Conservation (phyloP, 1,284 basidiomycete genomes). For the Pseudozyma thailandica region DNA sequence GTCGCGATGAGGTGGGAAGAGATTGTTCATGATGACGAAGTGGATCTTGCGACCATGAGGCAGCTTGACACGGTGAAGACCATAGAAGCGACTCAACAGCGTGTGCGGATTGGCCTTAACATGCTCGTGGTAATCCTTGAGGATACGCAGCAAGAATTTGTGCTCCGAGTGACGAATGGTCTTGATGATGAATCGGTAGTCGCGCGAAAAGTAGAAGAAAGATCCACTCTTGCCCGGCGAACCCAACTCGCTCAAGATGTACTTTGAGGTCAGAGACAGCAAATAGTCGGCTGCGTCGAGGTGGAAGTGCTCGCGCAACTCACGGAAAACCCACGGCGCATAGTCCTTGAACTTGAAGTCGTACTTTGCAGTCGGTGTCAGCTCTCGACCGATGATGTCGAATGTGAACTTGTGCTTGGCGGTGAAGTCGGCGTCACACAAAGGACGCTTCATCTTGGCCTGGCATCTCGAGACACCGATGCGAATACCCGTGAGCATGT, state of each 20-base stretch:
- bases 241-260: conserved; percentile 97
- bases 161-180: conserved; percentile 95
- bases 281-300: conserved; percentile 97
- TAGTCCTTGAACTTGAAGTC: conserved; percentile 99
- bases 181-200: conserved; percentile 99
- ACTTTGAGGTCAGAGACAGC: conserved; percentile 93
- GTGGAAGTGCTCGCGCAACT: conserved; percentile 91
- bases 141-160: conserved; percentile 87
- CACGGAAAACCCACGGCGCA: conserved; percentile 96
- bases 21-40: conserved; percentile 99
- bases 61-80: conserved; percentile 94
- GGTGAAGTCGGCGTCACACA: conserved; percentile 86
- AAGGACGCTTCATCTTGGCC: conserved; percentile 86
- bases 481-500: conserved; percentile 98
- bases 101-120: conserved; percentile 93
- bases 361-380: conserved; percentile 94
- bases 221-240: conserved; percentile 97
- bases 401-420: conserved; percentile 96
- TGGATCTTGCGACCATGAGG: conserved; percentile 94
- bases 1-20: conserved; percentile 96
- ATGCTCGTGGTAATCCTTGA: conserved; percentile 87
- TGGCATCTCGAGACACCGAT: conserved; percentile 95
- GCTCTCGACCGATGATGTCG: conserved; percentile 95
- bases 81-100: conserved; percentile 91
- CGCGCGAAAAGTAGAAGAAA: conserved; percentile 98